A percentile compares a stretch with the other conserved stretches of the same genome.
phyloP scores from a whole-genome alignment of 768 basidiomycete genomes.

The Amanita exitialis region DNA sequence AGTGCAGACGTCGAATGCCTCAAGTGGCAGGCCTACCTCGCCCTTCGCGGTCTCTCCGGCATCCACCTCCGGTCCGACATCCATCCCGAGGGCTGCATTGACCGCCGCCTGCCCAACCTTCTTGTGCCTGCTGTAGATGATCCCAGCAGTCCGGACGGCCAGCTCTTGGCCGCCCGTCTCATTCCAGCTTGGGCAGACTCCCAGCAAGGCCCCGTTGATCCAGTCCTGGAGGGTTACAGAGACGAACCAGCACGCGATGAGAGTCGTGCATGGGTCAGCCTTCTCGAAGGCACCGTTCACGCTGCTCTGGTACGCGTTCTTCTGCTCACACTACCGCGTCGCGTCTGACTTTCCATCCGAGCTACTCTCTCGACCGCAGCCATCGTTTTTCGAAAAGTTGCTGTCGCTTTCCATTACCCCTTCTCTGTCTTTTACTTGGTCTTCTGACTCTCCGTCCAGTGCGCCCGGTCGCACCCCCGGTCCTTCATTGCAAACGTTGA shows the following conservation, averaged over 20 bases:
- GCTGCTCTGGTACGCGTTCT: conserved; percentile 52
- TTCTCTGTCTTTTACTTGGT: conserved; percentile 6
- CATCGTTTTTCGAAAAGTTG: conserved; percentile 31
- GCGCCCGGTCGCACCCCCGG: conserved; percentile 10
- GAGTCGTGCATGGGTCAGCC: conserved; percentile 72
- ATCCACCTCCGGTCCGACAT: conserved; percentile 62
- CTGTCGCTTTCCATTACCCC: conserved; percentile 16
- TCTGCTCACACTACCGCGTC: background rate
- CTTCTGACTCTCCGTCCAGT: background rate
- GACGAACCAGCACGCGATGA: conserved; percentile 55
- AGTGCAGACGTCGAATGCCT: conserved; percentile 79
- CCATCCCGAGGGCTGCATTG: conserved; percentile 57
- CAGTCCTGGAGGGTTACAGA: conserved; percentile 54
- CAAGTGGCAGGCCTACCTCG: conserved; percentile 83
- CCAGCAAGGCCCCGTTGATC: conserved; percentile 29
- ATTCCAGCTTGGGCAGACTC: conserved; percentile 72
- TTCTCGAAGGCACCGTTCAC: conserved; percentile 71
- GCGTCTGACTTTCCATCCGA: conserved; percentile 13
- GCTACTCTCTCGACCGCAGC: conserved; percentile 39
- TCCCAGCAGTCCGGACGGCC: conserved; percentile 29
- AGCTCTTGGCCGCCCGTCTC: conserved; percentile 51
- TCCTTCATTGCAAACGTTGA: conserved; percentile 33
- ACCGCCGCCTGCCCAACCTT: conserved; percentile 59
- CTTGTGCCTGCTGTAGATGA: conserved; percentile 35
- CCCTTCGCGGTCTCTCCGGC: conserved; percentile 45